Evolutionary conservation across 2,329 filamentous ascomycete species (phyloP).

Genomic region (Cercospora beticola): DNA sequence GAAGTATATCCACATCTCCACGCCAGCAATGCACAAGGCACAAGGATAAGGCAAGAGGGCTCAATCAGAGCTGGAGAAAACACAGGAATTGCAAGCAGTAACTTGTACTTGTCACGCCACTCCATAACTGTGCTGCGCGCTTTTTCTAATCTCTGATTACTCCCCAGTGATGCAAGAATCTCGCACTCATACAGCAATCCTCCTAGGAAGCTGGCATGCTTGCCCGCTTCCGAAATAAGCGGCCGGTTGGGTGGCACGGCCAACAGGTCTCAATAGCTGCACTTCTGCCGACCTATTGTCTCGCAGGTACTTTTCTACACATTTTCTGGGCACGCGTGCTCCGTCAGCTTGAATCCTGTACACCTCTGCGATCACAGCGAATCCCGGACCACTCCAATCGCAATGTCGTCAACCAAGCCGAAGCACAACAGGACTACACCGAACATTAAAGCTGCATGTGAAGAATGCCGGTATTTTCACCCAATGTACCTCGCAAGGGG

Average conservation of each 20-base stretch:
- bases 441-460: constrained; percentile 12
- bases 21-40: neutral
- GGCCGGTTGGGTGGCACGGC: neutral
- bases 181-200: neutral
- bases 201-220: neutral
- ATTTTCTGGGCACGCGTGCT: neutral
- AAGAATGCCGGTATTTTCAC: constrained; percentile 4
- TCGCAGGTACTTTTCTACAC: neutral
- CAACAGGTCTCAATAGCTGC: neutral
- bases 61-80: neutral
- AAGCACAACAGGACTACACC: constrained; percentile 7
- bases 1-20: neutral
- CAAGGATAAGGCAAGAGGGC: neutral
- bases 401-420: neutral
- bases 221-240: constrained; percentile 2
- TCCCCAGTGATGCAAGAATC: constrained; percentile 7
- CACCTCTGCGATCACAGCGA: neutral
- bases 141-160: neutral
- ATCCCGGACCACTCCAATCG: neutral
- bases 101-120: neutral
- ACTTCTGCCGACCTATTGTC: neutral
- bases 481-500: neutral
- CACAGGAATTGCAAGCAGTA: neutral
- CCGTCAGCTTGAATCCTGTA: neutral
- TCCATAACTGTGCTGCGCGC: neutral